A percentile compares a stretch with the other conserved stretches of the same genome.
Conservation (phyloP, 2,329 filamentous ascomycete species). For the Acephala macrosclerotiorum region DNA sequence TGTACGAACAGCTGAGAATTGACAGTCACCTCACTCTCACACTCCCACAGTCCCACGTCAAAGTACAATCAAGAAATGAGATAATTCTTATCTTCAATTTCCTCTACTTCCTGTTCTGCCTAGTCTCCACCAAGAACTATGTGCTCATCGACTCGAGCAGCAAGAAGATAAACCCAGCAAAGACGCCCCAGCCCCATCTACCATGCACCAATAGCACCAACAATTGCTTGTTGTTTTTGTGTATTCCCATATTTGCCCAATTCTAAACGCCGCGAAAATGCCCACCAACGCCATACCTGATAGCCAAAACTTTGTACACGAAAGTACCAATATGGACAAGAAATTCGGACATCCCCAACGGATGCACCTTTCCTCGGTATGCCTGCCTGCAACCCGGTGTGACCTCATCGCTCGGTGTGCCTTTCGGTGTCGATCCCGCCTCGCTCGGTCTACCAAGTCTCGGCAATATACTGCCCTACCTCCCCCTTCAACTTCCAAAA, state of each 20-base stretch:
- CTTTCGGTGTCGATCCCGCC: neutral
- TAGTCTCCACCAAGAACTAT: neutral
- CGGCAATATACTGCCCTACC: conserved; percentile 93
- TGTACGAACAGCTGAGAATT: too few species aligned
- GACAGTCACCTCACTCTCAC: too few species aligned
- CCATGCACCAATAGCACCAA: neutral
- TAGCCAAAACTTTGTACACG: neutral
- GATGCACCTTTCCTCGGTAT: too few species aligned
- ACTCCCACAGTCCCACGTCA: too few species aligned
- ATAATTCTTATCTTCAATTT: too few species aligned
- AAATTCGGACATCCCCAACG: too few species aligned
- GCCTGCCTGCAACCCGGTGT: neutral
- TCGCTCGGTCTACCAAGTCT: conserved; percentile 63
- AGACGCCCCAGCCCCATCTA: neutral
- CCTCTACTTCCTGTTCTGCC: too few species aligned
- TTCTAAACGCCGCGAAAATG: neutral
- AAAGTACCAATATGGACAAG: neutral
- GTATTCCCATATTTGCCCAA: neutral
- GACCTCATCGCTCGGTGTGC: neutral
- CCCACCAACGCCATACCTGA: neutral
- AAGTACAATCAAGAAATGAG: too few species aligned
- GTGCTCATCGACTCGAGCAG: neutral
- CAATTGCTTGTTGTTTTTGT: conserved; percentile 9
- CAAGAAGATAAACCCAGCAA: neutral
- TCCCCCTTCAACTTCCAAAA: conserved; percentile 95